These are phyloP conservation scores for Calendula officinalis DNA, from an alignment of 129 eudicot genomes.

Conservation along the genomic window DNA sequence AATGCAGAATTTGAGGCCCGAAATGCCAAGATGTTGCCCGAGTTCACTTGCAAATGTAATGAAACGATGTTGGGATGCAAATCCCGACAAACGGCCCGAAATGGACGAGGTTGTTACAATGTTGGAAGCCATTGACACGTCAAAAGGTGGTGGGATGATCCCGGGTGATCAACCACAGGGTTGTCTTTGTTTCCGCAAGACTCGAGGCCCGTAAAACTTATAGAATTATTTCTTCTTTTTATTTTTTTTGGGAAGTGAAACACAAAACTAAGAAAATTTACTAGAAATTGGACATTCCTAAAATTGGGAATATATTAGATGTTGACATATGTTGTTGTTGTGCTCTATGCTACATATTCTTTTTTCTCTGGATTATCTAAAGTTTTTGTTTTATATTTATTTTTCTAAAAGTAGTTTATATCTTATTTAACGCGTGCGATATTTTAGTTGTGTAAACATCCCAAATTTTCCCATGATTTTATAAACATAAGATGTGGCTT, in stretches of 20 bases:
- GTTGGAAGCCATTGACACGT: conserved; percentile 80
- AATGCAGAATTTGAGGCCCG: conserved; percentile 78
- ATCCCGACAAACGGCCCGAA: conserved; percentile 82
- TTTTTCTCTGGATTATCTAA: conserved; percentile 34
- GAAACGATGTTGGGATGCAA: conserved; percentile 93
- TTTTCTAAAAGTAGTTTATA: conserved; percentile 14
- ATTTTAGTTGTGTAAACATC: background rate
- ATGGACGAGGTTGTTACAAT: conserved; percentile 86
- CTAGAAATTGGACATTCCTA: conserved; percentile 24
- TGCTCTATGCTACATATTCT: conserved; percentile 21
- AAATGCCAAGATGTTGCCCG: conserved; percentile 90
- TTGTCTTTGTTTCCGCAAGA: conserved; percentile 75
- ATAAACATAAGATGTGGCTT: too few relatives aligned
- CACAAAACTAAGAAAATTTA: conserved; percentile 9
- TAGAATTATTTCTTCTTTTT: conserved; percentile 18
- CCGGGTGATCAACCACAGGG: conserved; percentile 74
- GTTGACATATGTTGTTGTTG: background rate
- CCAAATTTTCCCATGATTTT: too few relatives aligned
- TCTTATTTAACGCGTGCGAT: conserved; percentile 4
- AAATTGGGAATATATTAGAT: conserved; percentile 32
- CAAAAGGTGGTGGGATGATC: conserved; percentile 94
- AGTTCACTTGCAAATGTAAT: conserved; percentile 75
- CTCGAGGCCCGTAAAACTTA: conserved; percentile 64
- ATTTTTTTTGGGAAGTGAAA: conserved; percentile 2
- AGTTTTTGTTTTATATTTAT: conserved; percentile 18